A percentile compares a stretch with the other conserved stretches of the same genome.
phyloP scores from a whole-genome alignment of 2,329 filamentous ascomycete genomes.

The Aspergillus brunneoviolaceus region DNA sequence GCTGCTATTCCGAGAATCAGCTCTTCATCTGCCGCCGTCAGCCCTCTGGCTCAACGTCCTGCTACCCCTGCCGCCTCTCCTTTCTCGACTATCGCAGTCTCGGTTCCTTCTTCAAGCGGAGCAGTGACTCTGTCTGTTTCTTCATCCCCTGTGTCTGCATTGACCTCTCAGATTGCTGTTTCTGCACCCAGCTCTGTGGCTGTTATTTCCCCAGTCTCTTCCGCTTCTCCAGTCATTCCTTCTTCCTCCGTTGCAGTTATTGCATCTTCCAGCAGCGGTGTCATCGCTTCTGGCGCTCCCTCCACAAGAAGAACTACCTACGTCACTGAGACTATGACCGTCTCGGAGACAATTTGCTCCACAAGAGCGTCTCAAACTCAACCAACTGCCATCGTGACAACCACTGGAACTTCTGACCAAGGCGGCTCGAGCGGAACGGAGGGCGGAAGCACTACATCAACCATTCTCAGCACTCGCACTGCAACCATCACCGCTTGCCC shows the following conservation, averaged over 20 bases:
- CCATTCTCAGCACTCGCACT: neutral
- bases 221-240: neutral
- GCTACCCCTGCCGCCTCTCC: neutral
- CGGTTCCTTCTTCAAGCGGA: neutral
- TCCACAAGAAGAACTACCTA: neutral
- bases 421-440: neutral
- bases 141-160: neutral
- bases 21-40: neutral
- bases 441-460: neutral
- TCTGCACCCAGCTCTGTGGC: neutral
- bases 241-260: neutral
- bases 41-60: neutral
- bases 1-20: too few relatives aligned
- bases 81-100: neutral
- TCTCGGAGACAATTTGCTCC: neutral
- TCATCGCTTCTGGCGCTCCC: neutral
- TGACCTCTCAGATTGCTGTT: neutral
- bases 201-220: neutral
- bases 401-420: neutral
- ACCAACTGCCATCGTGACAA: neutral
- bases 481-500: neutral
- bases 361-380: neutral
- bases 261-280: neutral
- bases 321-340: neutral
- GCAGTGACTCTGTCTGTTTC: neutral